Base-by-base conservation (phyloP, 257 asterid genomes). In the Solanum lycopersicoides region DNA sequence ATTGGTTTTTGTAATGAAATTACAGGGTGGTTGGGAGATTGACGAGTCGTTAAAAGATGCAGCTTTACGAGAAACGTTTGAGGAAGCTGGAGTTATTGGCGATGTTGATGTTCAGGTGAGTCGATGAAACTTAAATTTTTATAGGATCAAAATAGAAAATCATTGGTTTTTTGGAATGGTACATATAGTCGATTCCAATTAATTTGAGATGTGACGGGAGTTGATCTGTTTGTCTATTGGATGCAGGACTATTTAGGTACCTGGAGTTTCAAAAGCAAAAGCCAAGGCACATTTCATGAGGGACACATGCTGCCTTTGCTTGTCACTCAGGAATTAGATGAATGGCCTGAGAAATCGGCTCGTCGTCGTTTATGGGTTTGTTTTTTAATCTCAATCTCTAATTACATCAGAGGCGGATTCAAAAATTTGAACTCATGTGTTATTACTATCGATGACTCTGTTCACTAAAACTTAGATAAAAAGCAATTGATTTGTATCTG, bases 11-110 rank as follows among this genome's bases (percentile, higher is more conserved):
- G 88, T 39, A 21, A 86, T 65, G 66, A 39, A 28, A 47, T 80
- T 28, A 69, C 83, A 93, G 95, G 99, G 99, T 88, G 99, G 99
- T 87, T 96, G 99, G 99, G 99, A 96, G 91, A 93, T 92, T 34
- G 99, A 96, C 85, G 99, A 96, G 86, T 87, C 95, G 68, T 93
- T 94, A 86, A 93, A 93, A 92, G 92, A 95, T 87, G 99, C 99
- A 12, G 99, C 99, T 45, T 80, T 88, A 21, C 86, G 99, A 63
- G 99, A 96, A 90, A 96, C 98, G 73, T 88, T 95, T n/a, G 99
- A 96, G 89, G 99, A 96, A 91, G 98, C 98, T 59, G 98, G 99
- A 6, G 97, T 96, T 9, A 71, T 93, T 32, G 99, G 99, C 47
- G 44, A 66, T 13, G 92, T 96, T n/a, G 96, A 92, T 93, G 98